Conservation (phyloP, 352 stramenopile species). For the Phytophthora foliorum region DNA sequence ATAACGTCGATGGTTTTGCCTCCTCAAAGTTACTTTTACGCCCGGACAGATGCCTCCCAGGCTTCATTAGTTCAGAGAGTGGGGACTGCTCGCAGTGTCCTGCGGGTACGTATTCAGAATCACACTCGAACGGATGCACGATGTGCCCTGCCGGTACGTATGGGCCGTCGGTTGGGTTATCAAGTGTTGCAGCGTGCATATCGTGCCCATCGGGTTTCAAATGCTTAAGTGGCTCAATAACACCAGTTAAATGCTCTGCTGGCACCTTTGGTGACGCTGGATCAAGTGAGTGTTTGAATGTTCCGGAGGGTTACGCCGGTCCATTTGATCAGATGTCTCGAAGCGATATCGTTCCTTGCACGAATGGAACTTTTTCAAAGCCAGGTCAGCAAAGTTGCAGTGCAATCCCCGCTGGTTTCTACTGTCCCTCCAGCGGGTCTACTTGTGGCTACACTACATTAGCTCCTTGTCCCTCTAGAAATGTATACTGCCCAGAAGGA, state of each 20-base stretch:
- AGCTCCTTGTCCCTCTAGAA: constrained; percentile 44
- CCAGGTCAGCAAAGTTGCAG: constrained; percentile 55
- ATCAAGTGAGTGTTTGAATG: constrained; percentile 43
- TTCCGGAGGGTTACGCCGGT: constrained; percentile 53
- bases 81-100: constrained; percentile 48
- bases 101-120: constrained; percentile 50
- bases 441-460: constrained; percentile 52
- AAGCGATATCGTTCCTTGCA: constrained; percentile 46
- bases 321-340: constrained; percentile 40
- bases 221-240: constrained; percentile 35
- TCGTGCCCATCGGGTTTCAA: constrained; percentile 56
- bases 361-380: constrained; percentile 67
- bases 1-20: constrained; percentile 60
- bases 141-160: constrained; percentile 59
- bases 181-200: constrained; percentile 40
- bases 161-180: constrained; percentile 40
- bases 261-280: constrained; percentile 50
- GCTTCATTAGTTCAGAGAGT: constrained; percentile 24
- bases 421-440: constrained; percentile 35
- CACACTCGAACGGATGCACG: constrained; percentile 40
- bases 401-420: constrained; percentile 52
- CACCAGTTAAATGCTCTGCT: constrained; percentile 39
- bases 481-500: constrained; percentile 57
- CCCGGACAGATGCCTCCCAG: constrained; percentile 47
- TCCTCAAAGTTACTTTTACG: constrained; percentile 57